Conservation (phyloP, 2,329 filamentous ascomycete species). For the Neurospora sp. region DNA sequence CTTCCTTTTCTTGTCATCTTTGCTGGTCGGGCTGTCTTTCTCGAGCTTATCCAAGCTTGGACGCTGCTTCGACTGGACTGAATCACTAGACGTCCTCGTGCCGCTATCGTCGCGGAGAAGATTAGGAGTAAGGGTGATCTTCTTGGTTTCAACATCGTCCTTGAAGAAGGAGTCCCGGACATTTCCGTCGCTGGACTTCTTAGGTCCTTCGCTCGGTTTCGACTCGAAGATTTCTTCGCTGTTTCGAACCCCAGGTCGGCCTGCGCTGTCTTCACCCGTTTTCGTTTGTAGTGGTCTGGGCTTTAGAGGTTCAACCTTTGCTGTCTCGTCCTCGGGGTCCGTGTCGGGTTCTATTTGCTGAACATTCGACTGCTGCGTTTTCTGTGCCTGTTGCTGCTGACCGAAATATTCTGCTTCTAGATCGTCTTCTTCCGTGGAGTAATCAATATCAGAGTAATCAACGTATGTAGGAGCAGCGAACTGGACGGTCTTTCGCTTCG, state of each 20-base stretch:
- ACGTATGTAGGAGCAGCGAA: conserved; percentile 81
- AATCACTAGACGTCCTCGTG: conserved; percentile 44
- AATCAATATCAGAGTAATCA: conserved; percentile 79
- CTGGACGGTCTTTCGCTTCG: conserved; percentile 76
- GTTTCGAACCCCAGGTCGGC: conserved; percentile 25
- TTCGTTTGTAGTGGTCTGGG: conserved; percentile 28
- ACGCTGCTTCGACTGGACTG: conserved; percentile 42
- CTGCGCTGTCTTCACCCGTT: conserved; percentile 15
- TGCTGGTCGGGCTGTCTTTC: conserved; percentile 42
- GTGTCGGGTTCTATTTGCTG: conserved; percentile 23
- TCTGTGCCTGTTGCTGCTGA: conserved; percentile 24
- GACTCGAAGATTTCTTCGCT: conserved; percentile 60
- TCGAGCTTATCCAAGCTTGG: conserved; percentile 66
- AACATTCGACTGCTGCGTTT: conserved; percentile 19
- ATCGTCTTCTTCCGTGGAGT: conserved; percentile 68
- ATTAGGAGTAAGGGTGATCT: conserved; percentile 93
- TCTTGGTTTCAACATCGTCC: conserved; percentile 88
- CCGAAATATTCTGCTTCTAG: conserved; percentile 29
- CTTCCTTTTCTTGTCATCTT: conserved; percentile 67
- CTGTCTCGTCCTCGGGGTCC: conserved; percentile 37
- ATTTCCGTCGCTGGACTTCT: conserved; percentile 72
- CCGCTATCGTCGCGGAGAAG: conserved; percentile 71
- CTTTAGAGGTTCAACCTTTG: conserved; percentile 46
- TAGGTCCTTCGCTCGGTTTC: conserved; percentile 38
- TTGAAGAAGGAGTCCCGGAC: conserved; percentile 95